These are phyloP conservation scores for Pleomassaria siparia DNA, from an alignment of 2,329 filamentous ascomycete genomes.

Conservation along the genomic window DNA sequence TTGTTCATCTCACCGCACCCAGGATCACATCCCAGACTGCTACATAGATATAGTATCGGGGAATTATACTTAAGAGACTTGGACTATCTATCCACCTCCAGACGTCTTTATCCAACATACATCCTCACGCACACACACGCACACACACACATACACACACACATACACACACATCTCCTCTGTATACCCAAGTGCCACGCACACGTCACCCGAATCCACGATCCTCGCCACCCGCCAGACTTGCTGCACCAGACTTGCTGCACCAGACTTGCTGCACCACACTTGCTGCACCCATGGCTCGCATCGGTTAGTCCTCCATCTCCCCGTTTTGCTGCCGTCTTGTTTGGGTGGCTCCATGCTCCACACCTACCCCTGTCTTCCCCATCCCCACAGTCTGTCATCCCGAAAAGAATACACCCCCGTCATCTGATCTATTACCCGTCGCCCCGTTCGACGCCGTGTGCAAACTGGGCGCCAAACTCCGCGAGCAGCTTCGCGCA, in stretches of 20 bases:
- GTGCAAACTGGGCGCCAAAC: too few relatives aligned
- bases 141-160: too few relatives aligned
- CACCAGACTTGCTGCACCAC: neutral
- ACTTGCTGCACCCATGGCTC: conserved; percentile 13
- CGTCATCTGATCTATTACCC: too few relatives aligned
- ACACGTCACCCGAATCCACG: neutral
- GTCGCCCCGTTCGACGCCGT: too few relatives aligned
- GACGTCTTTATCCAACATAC: too few relatives aligned
- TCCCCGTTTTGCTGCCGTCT: conserved; percentile 7
- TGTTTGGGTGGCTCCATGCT: neutral
- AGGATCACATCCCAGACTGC: neutral
- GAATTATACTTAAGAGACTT: conserved; percentile 3
- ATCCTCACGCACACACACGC: too few relatives aligned
- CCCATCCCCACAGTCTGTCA: neutral
- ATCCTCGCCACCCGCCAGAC: neutral
- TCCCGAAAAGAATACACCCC: too few relatives aligned
- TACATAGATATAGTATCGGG: too few relatives aligned
- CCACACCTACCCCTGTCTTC: neutral
- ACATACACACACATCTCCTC: too few relatives aligned
- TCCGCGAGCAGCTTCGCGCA: neutral
- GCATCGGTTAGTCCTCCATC: conserved; percentile 17
- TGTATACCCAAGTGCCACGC: neutral
- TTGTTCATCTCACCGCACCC: conserved; percentile 10
- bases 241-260: neutral
- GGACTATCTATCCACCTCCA: neutral